Conservation (phyloP, 1,284 basidiomycete species). For the Kalmanozyma brasiliensis region DNA sequence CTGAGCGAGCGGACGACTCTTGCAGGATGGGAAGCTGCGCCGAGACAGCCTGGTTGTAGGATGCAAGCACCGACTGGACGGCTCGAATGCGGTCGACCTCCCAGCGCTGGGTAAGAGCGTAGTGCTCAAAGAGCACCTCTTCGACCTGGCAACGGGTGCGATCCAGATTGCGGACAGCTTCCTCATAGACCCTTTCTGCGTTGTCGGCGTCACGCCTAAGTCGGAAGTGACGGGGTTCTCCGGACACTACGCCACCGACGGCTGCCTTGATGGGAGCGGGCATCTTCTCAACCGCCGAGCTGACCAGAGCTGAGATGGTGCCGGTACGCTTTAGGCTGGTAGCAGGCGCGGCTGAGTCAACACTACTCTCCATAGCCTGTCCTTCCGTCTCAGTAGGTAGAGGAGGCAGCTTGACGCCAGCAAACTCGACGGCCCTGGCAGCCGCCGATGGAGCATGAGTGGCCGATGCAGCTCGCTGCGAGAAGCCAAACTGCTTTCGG, state of each 20-base stretch:
- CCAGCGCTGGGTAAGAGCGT: constrained; percentile 56
- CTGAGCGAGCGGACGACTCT: constrained; percentile 28
- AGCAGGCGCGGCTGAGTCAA: constrained; percentile 1
- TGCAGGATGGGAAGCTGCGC: constrained; percentile 31
- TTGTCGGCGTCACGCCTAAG: constrained; percentile 61
- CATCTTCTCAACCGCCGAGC: constrained; percentile 55
- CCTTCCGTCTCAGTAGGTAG: constrained; percentile 48
- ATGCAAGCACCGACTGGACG: constrained; percentile 54
- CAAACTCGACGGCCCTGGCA: constrained; percentile 23
- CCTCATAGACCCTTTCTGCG: constrained; percentile 58
- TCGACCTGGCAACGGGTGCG: constrained; percentile 56
- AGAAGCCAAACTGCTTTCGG: constrained; percentile 66
- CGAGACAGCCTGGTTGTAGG: constrained; percentile 44
- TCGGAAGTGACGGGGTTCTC: constrained; percentile 58
- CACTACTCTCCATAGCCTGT: constrained; percentile 10
- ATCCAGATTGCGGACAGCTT: constrained; percentile 57
- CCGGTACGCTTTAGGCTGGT: constrained; percentile 45
- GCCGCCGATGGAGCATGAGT: constrained; percentile 7
- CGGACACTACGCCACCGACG: constrained; percentile 53
- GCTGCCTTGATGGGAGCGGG: constrained; percentile 57
- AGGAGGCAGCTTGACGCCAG: constrained; percentile 40
- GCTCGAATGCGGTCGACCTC: constrained; percentile 60
- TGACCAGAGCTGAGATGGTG: constrained; percentile 56
- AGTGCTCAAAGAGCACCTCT: constrained; percentile 61
- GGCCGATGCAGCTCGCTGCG: constrained; percentile 36